These are phyloP conservation scores for Neltuma alba DNA, from an alignment of 306 rosid species.

Conservation along the genomic window DNA sequence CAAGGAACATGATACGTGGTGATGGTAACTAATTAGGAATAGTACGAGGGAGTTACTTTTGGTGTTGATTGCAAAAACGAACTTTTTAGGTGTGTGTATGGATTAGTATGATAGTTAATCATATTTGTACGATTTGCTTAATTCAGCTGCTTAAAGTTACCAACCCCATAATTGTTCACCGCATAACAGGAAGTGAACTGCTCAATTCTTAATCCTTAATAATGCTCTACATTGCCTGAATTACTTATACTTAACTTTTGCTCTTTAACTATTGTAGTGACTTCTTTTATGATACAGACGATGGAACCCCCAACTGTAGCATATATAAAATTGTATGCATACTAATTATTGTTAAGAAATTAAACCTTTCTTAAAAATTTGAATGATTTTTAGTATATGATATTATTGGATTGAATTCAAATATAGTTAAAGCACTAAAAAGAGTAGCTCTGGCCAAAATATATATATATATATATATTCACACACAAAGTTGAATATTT, in stretches of 20 bases:
- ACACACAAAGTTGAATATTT: no score
- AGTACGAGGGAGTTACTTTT: conserved; percentile 9
- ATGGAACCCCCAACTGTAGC: no score
- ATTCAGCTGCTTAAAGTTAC: conserved; percentile 1
- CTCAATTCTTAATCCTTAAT: background rate
- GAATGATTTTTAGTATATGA: no score
- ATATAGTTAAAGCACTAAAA: no score
- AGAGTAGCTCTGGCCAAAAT: no score
- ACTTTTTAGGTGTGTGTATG: conserved; percentile 21
- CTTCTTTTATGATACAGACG: no score
- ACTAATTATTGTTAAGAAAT: no score
- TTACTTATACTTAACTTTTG: background rate
- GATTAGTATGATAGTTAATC: background rate
- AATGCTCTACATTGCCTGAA: background rate
- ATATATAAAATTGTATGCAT: no score
- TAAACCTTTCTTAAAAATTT: no score
- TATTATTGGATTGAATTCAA: no score
- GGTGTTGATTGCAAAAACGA: background rate
- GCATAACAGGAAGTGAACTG: background rate
- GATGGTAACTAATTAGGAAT: background rate
- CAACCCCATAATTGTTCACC: conserved; percentile 7
- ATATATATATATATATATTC: no score
- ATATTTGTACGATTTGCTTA: conserved; percentile 15
- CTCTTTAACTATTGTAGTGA: no score
- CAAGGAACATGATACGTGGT: background rate